Evolutionary conservation across 2,329 filamentous ascomycete species (phyloP).

Genomic region (Karstenula rhodostoma): DNA sequence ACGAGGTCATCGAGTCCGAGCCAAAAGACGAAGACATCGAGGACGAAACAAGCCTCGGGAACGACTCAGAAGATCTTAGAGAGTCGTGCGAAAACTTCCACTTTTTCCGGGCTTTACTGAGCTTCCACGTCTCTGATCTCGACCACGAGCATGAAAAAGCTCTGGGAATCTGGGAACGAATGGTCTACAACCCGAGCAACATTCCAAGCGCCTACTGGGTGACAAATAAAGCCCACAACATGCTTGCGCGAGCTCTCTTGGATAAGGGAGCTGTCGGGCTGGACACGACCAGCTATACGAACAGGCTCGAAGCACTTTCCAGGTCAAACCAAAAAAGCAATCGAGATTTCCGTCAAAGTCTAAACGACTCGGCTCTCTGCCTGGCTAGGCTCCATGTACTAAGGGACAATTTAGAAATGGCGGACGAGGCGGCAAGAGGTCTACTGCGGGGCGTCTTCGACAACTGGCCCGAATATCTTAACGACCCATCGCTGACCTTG

Average conservation of each 20-base stretch:
- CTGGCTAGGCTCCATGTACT: not conserved
- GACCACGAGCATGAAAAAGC: not conserved
- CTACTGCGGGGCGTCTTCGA: slow-evolving; percentile 14
- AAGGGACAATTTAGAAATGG: not conserved
- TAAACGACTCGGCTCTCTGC: not conserved
- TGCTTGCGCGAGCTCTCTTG: not conserved
- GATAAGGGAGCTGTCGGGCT: not conserved
- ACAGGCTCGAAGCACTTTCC: not conserved
- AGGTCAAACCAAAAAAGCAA: not conserved
- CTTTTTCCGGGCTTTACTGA: not conserved
- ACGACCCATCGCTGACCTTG: slow-evolving; percentile 11
- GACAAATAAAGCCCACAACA: not conserved
- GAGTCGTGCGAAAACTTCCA: not conserved
- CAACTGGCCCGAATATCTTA: slow-evolving; percentile 12
- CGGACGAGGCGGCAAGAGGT: slow-evolving; percentile 3
- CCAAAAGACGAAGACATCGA: not conserved
- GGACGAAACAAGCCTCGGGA: not conserved
- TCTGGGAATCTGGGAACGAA: not conserved
- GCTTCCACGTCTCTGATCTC: not conserved
- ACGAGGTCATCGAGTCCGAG: not conserved
- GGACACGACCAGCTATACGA: not conserved
- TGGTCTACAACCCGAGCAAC: not conserved
- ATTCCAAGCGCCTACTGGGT: not conserved
- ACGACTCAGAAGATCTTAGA: not conserved
- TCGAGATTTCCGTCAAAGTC: not conserved